Evolutionary conservation across 345 rosid species (phyloP).

Genomic region (Eucalyptus marginata): DNA sequence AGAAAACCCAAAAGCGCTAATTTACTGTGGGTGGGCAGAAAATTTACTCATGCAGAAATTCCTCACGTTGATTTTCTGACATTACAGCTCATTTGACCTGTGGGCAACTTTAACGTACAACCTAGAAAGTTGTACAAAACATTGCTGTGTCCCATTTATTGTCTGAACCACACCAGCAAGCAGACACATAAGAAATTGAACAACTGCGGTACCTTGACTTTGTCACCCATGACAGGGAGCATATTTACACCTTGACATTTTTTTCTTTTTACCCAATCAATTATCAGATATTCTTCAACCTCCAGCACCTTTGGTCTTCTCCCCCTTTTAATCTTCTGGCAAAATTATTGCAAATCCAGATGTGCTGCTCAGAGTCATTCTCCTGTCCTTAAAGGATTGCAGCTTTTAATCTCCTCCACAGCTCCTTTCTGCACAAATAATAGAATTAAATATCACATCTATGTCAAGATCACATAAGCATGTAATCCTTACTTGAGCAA

Average conservation of each 20-base stretch:
- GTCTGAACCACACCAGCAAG: background rate
- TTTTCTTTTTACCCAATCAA: background rate
- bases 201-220: background rate
- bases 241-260: background rate
- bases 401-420: conserved; percentile 43
- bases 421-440: conserved; percentile 43
- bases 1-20: background rate
- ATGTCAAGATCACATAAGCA: background rate
- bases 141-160: background rate
- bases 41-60: background rate
- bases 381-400: conserved; percentile 7
- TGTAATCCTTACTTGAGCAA: background rate
- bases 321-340: background rate
- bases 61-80: background rate
- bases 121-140: background rate
- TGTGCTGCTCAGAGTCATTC: background rate
- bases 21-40: background rate
- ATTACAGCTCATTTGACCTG: background rate
- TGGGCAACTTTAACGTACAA: background rate
- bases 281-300: background rate
- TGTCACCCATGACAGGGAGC: background rate
- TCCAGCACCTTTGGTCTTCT: background rate
- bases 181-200: background rate
- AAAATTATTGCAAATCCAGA: background rate
- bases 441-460: background rate